phyloP scores from a whole-genome alignment of 176 grass and related monocot species.

The Thinopyrum elongatum region DNA sequence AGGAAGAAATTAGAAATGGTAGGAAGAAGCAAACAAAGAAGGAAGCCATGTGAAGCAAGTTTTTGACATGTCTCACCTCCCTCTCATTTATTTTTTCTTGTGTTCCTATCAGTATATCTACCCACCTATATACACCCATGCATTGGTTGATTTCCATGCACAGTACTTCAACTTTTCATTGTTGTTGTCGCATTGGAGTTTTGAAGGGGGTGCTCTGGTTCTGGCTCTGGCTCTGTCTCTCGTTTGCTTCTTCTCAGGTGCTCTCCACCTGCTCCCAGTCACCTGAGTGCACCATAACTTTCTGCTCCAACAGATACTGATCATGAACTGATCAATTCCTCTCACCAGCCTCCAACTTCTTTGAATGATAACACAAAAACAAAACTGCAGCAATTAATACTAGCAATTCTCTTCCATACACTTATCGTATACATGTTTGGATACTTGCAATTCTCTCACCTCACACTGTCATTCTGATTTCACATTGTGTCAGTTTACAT shows the following conservation, averaged over 20 bases:
- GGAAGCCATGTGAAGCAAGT: no score
- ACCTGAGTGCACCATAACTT: constrained; percentile 61
- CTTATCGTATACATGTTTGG: no score
- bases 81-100: constrained; percentile 38
- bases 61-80: background rate
- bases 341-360: no score
- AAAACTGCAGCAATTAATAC: no score
- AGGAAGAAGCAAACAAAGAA: no score
- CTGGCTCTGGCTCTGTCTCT: background rate
- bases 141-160: background rate
- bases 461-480: no score
- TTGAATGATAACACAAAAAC: no score
- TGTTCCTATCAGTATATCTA: background rate
- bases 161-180: background rate
- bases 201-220: background rate
- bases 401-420: no score
- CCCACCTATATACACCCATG: background rate
- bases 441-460: no score
- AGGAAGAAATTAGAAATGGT: no score
- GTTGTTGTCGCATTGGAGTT: background rate
- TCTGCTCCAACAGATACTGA: constrained; percentile 56
- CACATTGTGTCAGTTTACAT: no score
- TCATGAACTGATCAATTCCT: no score
- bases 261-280: constrained; percentile 57
- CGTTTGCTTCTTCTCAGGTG: constrained; percentile 45